A percentile compares a stretch with the other conserved stretches of the same genome.
Evolutionary conservation across 1,284 basidiomycete species (phyloP).

Genomic region (Crucibulum cyathiforme): DNA sequence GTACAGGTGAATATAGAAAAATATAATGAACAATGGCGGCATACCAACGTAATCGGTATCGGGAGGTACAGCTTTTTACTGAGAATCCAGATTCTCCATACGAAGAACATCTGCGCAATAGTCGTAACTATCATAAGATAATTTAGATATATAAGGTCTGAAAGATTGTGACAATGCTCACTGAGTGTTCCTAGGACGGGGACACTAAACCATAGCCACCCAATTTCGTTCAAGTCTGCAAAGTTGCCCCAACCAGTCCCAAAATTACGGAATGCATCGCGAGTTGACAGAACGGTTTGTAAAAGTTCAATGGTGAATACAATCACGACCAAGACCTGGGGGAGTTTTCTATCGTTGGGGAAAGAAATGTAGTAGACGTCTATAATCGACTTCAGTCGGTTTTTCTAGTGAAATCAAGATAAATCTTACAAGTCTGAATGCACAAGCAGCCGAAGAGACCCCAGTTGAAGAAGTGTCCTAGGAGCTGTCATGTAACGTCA

Average conservation of each 20-base stretch:
- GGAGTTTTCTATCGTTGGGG: slow-evolving; percentile 21
- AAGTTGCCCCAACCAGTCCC: slow-evolving; percentile 29
- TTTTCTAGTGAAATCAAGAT: background rate
- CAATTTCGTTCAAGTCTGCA: slow-evolving; percentile 19
- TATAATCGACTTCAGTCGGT: background rate
- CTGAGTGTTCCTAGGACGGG: slow-evolving; percentile 25
- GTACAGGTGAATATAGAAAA: background rate
- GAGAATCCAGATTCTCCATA: slow-evolving; percentile 25
- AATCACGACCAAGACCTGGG: slow-evolving; percentile 19
- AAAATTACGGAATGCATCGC: slow-evolving; percentile 29
- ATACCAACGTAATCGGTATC: slow-evolving; percentile 4
- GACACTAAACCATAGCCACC: slow-evolving; percentile 29
- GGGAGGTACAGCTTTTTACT: slow-evolving; percentile 6
- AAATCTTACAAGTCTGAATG: slow-evolving; percentile 23
- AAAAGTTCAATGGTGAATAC: slow-evolving; percentile 20
- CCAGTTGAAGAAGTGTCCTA: slow-evolving; percentile 24
- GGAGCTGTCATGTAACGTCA: background rate
- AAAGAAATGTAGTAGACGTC: slow-evolving; percentile 13
- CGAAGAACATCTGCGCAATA: slow-evolving; percentile 32
- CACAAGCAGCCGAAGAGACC: slow-evolving; percentile 23
- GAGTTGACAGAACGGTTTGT: slow-evolving; percentile 26
- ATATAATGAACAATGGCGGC: background rate
- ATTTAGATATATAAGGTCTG: background rate
- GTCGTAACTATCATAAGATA: slow-evolving; percentile 18
- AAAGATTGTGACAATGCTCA: slow-evolving; percentile 10